These are phyloP conservation scores for Vigna trinervia DNA, from an alignment of 306 rosid species.

Conservation along the genomic window DNA sequence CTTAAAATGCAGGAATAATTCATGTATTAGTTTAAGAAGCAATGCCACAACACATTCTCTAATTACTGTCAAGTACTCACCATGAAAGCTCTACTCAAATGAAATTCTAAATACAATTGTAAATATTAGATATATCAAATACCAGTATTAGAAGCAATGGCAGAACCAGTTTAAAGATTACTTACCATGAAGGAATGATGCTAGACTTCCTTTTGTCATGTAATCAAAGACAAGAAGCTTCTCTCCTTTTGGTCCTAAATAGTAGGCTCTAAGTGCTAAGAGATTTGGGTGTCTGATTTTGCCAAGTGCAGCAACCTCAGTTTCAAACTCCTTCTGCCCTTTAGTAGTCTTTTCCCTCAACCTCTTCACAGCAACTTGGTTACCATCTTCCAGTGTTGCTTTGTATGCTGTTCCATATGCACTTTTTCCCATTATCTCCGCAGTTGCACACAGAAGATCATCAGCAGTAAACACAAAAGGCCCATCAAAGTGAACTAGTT, in stretches of 20 bases:
- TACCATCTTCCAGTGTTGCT: conserved; percentile 85
- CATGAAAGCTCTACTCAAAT: neutral
- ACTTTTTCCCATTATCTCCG: conserved; percentile 93
- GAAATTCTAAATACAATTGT: conserved; percentile 38
- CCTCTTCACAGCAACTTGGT: conserved; percentile 90
- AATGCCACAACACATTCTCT: neutral
- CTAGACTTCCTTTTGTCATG: conserved; percentile 86
- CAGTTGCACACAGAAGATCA: conserved; percentile 88
- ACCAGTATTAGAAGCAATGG: neutral
- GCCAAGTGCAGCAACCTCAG: conserved; percentile 81
- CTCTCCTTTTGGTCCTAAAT: conserved; percentile 63
- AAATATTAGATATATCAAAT: conserved; percentile 11
- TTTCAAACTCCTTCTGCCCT: conserved; percentile 83
- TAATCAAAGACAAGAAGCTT: conserved; percentile 90
- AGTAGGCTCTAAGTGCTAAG: conserved; percentile 83
- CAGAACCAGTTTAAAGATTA: neutral
- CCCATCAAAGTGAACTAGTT: conserved; percentile 86
- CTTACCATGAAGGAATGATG: conserved; percentile 94
- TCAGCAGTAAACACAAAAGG: conserved; percentile 90
- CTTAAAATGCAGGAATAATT: conserved; percentile 82
- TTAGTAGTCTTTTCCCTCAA: conserved; percentile 87
- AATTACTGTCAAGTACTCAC: neutral
- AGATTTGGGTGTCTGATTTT: conserved; percentile 80
- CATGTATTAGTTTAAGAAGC: neutral
- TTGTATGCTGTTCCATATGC: conserved; percentile 91